A percentile compares a stretch with the other conserved stretches of the same genome.
These are phyloP conservation scores for Plasmodium sp. DNA, from an alignment of 169 alveolate genomes.

Conservation along the genomic window DNA sequence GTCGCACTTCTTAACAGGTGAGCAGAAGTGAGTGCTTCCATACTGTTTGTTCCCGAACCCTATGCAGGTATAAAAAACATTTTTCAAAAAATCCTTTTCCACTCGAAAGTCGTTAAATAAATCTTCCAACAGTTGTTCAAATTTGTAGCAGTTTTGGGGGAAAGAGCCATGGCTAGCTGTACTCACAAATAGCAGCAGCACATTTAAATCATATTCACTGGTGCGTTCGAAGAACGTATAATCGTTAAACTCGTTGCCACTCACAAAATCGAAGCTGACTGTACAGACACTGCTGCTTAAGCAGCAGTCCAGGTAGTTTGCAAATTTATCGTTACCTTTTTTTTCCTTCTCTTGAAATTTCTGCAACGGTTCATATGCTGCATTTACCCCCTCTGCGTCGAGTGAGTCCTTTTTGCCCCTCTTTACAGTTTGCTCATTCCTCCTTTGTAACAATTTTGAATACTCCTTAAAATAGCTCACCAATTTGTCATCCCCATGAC, in stretches of 20 bases:
- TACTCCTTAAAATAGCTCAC: background rate
- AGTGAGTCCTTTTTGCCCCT: background rate
- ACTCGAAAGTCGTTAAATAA: constrained; percentile 10
- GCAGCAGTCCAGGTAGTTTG: background rate
- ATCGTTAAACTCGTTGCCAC: constrained; percentile 38
- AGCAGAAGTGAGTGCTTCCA: constrained; percentile 53
- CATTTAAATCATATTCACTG: constrained; percentile 39
- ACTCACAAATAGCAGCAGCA: constrained; percentile 39
- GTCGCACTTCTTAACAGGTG: constrained; percentile 55
- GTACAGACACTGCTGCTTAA: constrained; percentile 2
- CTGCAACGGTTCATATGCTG: background rate
- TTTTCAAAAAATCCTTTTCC: constrained; percentile 36
- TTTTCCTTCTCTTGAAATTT: background rate
- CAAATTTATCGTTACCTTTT: background rate
- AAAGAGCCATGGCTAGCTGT: constrained; percentile 57
- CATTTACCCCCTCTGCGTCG: background rate
- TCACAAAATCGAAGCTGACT: constrained; percentile 9
- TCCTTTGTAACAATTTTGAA: background rate
- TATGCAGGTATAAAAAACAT: constrained; percentile 60
- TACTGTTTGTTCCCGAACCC: constrained; percentile 67
- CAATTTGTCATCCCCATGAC: background rate
- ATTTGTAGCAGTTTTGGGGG: constrained; percentile 40
- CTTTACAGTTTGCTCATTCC: background rate
- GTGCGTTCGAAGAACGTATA: constrained; percentile 17
- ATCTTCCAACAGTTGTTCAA: constrained; percentile 33